Base-by-base conservation (phyloP, 2,329 filamentous ascomycete species). In the Fusarium sp. region DNA sequence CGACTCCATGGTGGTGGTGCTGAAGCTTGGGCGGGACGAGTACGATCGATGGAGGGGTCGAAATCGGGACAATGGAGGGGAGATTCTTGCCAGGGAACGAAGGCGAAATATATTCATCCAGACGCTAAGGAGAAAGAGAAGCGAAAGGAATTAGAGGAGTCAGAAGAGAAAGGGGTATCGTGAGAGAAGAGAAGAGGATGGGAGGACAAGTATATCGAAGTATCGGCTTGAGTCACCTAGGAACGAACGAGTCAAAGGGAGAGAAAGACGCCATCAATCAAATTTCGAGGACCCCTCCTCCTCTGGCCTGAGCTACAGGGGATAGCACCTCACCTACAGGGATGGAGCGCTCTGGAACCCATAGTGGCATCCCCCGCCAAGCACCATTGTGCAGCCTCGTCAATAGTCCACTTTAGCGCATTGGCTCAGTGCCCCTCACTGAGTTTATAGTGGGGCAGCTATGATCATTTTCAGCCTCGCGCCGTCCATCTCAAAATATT, bases 1-100 rank as follows among this genome's bases (percentile, higher is more conserved):
- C 57, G 90, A 84, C 78, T 87, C 86, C 87, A 89, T 88, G 78
- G 78, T 80, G 78, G 58, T 68, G 73, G 62, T 65, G 64, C 62
- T 69, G 73, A 68, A 76, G 64, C 64, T 74, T 62, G 34, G 45
- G 56, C 79, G 74, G 72, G 80, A 71, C 66, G 82, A 84, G 77
- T 84, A 82, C 71, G 76, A 67, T 80, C 83, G 80, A 74, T 76
- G 77, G 76, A 78, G 66, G 68, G 77, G 64, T 72, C 67, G 67
- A 57, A 70, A 61, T 73, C 69, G 69, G 50, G 67, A 20, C 23
- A 78, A 77, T 63, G 76, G 72, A 75, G 79, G 73, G 68, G 78
- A 70, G 74, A 81, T 76, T 73, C 73, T 74, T 59, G 71, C 72
- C 63, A 76, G 77, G 72, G 76, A 69, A 77, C 71, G 80, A 67